A percentile compares a stretch with the other conserved stretches of the same genome.
These are phyloP conservation scores for Rhizophagus clarus DNA, from an alignment of 192 early-diverging fungal genomes.

Conservation along the genomic window DNA sequence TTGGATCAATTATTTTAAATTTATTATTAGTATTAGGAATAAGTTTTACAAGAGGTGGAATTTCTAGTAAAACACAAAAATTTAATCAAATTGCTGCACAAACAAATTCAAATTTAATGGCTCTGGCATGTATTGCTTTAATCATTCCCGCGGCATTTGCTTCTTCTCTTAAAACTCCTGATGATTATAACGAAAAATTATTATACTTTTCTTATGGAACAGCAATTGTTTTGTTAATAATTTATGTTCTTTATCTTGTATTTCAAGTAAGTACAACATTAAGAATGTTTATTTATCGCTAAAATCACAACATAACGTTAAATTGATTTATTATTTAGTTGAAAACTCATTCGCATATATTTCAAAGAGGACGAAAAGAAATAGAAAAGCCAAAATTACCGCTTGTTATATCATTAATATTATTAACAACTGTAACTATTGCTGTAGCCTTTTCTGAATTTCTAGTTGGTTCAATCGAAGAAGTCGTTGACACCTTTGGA, in stretches of 20 bases:
- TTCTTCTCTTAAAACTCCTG: neutral
- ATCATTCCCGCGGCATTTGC: constrained; percentile 69
- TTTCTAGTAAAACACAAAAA: constrained; percentile 70
- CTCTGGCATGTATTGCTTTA: constrained; percentile 66
- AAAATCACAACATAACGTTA: neutral
- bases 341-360: neutral
- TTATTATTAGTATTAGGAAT: constrained; percentile 81
- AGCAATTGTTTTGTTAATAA: constrained; percentile 68
- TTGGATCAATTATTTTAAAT: constrained; percentile 91
- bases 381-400: constrained; percentile 67
- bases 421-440: constrained; percentile 68
- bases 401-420: constrained; percentile 25
- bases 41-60: constrained; percentile 83
- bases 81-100: constrained; percentile 73
- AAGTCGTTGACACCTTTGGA: constrained; percentile 68
- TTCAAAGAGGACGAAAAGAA: constrained; percentile 39
- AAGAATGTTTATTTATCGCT: too few species aligned
- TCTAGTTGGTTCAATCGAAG: constrained; percentile 81
- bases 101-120: constrained; percentile 67
- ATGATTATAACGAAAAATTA: constrained; percentile 28
- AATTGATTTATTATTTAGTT: too few species aligned
- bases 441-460: constrained; percentile 82
- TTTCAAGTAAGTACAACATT: too few species aligned
- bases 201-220: constrained; percentile 65
- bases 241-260: constrained; percentile 43